A percentile compares a stretch with the other conserved stretches of the same genome.
Evolutionary conservation across 345 rosid genomes (phyloP).

Genomic region (Odontarrhena argentea): DNA sequence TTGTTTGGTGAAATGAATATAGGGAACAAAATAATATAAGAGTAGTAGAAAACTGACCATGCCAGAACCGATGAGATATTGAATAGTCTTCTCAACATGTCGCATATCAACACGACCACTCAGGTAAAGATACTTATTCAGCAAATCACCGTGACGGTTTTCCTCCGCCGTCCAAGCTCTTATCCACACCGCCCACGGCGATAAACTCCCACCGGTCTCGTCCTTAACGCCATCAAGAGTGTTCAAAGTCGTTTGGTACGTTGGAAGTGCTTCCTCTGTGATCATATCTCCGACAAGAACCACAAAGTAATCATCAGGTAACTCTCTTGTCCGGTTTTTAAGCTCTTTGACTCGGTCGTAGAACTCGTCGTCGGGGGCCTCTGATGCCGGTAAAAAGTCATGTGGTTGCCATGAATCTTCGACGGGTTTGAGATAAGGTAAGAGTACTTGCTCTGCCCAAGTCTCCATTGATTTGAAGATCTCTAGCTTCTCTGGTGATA

Average conservation of each 20-base stretch:
- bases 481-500: slow-evolving; percentile 57
- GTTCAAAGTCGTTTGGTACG: slow-evolving; percentile 73
- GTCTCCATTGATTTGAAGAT: slow-evolving; percentile 56
- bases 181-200: slow-evolving; percentile 62
- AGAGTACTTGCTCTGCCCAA: slow-evolving; percentile 45
- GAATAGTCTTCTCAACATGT: slow-evolving; percentile 61
- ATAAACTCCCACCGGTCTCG: slow-evolving; percentile 44
- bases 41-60: slow-evolving; percentile 35
- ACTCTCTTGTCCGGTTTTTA: slow-evolving; percentile 45
- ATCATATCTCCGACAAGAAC: slow-evolving; percentile 54
- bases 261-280: slow-evolving; percentile 87
- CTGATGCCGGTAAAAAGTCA: slow-evolving; percentile 57
- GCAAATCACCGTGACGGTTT: slow-evolving; percentile 64
- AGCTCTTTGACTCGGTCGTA: slow-evolving; percentile 52
- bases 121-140: slow-evolving; percentile 60
- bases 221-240: slow-evolving; percentile 58
- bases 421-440: slow-evolving; percentile 57
- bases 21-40: not conserved
- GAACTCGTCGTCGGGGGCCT: slow-evolving; percentile 45
- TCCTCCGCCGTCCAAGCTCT: slow-evolving; percentile 72
- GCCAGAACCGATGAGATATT: slow-evolving; percentile 43
- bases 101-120: slow-evolving; percentile 63
- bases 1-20: not conserved
- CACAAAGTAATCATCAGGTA: slow-evolving; percentile 46
- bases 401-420: slow-evolving; percentile 75